Percentiles rank a stretch among this genome's conserved stretches.
Conservation (phyloP, 225 moss, liverwort and hornwort species). For the Bryum argenteum region DNA sequence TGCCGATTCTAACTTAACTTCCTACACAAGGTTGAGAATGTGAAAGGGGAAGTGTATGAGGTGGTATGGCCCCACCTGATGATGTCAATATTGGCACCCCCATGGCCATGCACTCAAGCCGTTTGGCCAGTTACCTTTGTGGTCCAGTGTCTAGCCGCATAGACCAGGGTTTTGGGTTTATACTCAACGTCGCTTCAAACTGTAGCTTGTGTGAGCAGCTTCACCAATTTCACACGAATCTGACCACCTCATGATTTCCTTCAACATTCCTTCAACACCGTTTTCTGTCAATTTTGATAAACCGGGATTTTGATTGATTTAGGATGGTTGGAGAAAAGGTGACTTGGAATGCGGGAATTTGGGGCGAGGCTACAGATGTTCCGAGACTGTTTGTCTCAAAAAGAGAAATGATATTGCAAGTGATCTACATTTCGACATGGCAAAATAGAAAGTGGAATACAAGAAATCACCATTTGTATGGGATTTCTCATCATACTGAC, state of each 20-base stretch:
- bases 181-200: background rate
- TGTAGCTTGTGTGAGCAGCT: slow-evolving; percentile 14
- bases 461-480: too few relatives aligned
- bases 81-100: slow-evolving; percentile 3
- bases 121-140: background rate
- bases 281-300: too few relatives aligned
- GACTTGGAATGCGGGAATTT: too few relatives aligned
- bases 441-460: too few relatives aligned
- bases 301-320: too few relatives aligned
- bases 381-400: too few relatives aligned
- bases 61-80: slow-evolving; percentile 22
- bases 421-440: too few relatives aligned
- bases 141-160: slow-evolving; percentile 27
- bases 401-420: too few relatives aligned
- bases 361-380: too few relatives aligned
- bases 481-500: too few relatives aligned
- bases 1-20: slow-evolving; percentile 15
- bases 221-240: background rate
- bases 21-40: slow-evolving; percentile 21
- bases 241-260: background rate
- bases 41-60: slow-evolving; percentile 20
- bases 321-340: too few relatives aligned
- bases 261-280: too few relatives aligned
- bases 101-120: slow-evolving; percentile 27
- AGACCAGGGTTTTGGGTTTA: background rate